A percentile compares a stretch with the other conserved stretches of the same genome.
These are phyloP conservation scores for Moesziomyces sp. DNA, from an alignment of 1,284 basidiomycete species.

Conservation along the genomic window DNA sequence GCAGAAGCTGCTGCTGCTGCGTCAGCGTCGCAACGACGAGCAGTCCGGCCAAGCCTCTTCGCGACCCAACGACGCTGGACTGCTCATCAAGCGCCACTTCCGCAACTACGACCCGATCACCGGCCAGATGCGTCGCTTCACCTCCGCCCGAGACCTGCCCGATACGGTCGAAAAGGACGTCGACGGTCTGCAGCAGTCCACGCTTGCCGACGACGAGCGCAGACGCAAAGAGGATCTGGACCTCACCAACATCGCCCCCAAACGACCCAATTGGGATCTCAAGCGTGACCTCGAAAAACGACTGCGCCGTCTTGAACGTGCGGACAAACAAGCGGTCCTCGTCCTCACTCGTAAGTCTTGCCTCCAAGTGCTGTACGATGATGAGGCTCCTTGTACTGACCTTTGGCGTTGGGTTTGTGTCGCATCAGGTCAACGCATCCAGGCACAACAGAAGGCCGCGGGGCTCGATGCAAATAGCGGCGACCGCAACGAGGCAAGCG, in stretches of 20 bases:
- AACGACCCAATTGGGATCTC: slow-evolving; percentile 95
- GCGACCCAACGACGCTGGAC: slow-evolving; percentile 1
- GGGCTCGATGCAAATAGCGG: slow-evolving; percentile 15
- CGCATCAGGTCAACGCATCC: slow-evolving; percentile 29
- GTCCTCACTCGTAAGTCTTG: slow-evolving; percentile 81
- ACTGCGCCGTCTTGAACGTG: slow-evolving; percentile 84
- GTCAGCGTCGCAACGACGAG: slow-evolving; percentile 76
- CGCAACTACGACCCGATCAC: slow-evolving; percentile 67
- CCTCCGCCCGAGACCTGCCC: slow-evolving; percentile 74
- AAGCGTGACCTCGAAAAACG: slow-evolving; percentile 93
- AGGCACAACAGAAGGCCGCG: slow-evolving; percentile 38
- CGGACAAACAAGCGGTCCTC: slow-evolving; percentile 90
- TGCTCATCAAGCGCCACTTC: slow-evolving; percentile 61
- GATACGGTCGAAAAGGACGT: slow-evolving; percentile 90
- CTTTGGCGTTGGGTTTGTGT: background rate
- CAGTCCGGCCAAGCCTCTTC: slow-evolving; percentile 12
- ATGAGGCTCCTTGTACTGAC: background rate
- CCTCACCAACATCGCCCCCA: slow-evolving; percentile 94
- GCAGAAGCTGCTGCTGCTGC: slow-evolving; percentile 81
- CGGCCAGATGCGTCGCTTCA: slow-evolving; percentile 63
- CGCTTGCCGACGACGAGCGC: slow-evolving; percentile 85
- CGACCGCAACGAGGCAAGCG: slow-evolving; percentile 11
- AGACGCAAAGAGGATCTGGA: slow-evolving; percentile 87
- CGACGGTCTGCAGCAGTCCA: slow-evolving; percentile 82
- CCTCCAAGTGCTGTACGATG: slow-evolving; percentile 11